Base-by-base conservation (phyloP, 805 yeast genomes). In the Lipomyces oligophaga region DNA sequence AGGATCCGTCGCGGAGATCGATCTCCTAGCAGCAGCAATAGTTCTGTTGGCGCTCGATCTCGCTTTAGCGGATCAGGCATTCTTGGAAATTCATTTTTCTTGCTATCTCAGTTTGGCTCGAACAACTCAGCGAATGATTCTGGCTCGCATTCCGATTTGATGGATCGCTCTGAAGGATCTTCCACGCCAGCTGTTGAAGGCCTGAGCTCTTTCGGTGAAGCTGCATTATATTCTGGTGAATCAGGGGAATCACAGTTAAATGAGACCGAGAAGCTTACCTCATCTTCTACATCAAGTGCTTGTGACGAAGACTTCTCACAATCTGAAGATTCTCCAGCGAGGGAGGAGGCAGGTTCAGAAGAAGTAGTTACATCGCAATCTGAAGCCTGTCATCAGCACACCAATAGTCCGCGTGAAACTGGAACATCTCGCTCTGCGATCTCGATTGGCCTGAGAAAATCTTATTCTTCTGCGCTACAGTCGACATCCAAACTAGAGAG, bases 1-100 rank as follows among this genome's bases (percentile, higher is more conserved):
- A 68, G 65, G 37, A 67, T 63, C 48, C 64, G 75, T 30, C 48
- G 67, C 2, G 64, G 58, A 15, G 50, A 42, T 20, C 24, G 18
- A 35, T 6, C 41, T 6, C 11, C 31, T 8, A 34, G 50, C 10
- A 33, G n/a, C n/a, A n/a, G n/a, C n/a, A n/a, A n/a, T n/a, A n/a
- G n/a, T n/a, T n/a, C n/a, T n/a, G n/a, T n/a, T n/a, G n/a, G n/a
- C n/a, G n/a, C n/a, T n/a, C n/a, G n/a, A n/a, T n/a, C n/a, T 28
- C 33, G 43, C 15, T 22, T 15, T 16, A 44, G 36, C 16, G 22
- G 40, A 10, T 32, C 43, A 13, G 52, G 47, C 20, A 31, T 54
- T 22, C 41, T 40, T 28, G 58, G 34, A 10, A 42, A 25, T 33
- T 21, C 34, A 7, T 49, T 43, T 28, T 28, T 38, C 5, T 49